Evolutionary conservation across 2,329 filamentous ascomycete genomes (phyloP).

Genomic region (Hypocrella siamensis): DNA sequence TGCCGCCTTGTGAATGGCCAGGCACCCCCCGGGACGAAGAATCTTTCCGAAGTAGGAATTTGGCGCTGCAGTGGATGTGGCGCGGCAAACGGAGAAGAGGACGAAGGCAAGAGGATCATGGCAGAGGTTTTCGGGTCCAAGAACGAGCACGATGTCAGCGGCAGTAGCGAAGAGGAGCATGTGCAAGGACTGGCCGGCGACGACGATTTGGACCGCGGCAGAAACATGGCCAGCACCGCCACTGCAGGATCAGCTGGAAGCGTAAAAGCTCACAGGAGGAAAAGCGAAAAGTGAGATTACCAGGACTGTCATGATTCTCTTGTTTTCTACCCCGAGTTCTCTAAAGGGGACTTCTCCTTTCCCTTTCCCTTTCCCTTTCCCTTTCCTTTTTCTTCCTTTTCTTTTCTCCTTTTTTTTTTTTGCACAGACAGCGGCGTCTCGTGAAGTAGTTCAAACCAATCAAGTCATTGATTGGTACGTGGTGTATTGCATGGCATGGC

Average conservation of each 20-base stretch:
- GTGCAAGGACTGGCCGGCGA: background rate
- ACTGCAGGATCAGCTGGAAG: too few relatives aligned
- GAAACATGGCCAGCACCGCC: too few relatives aligned
- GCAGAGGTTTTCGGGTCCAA: constrained; percentile 38
- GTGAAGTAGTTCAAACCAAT: too few relatives aligned
- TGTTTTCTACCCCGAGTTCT: too few relatives aligned
- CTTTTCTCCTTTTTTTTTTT: too few relatives aligned
- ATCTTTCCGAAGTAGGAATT: constrained; percentile 60
- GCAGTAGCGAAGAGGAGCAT: constrained; percentile 7
- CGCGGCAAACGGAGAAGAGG: constrained; percentile 65
- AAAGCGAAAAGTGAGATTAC: too few relatives aligned
- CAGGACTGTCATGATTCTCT: too few relatives aligned
- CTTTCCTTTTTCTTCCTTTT: background rate
- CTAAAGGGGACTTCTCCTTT: background rate
- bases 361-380: background rate
- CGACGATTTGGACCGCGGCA: background rate
- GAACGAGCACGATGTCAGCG: constrained; percentile 6
- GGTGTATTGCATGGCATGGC: too few relatives aligned
- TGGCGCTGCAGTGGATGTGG: constrained; percentile 88
- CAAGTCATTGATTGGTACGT: too few relatives aligned
- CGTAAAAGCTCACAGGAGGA: too few relatives aligned
- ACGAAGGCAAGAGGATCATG: constrained; percentile 58
- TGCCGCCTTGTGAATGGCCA: constrained; percentile 92
- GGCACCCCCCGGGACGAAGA: constrained; percentile 72
- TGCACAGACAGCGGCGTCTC: too few relatives aligned